These are phyloP conservation scores for Phytopythium sindhum DNA, from an alignment of 352 stramenopile genomes.

Conservation along the genomic window DNA sequence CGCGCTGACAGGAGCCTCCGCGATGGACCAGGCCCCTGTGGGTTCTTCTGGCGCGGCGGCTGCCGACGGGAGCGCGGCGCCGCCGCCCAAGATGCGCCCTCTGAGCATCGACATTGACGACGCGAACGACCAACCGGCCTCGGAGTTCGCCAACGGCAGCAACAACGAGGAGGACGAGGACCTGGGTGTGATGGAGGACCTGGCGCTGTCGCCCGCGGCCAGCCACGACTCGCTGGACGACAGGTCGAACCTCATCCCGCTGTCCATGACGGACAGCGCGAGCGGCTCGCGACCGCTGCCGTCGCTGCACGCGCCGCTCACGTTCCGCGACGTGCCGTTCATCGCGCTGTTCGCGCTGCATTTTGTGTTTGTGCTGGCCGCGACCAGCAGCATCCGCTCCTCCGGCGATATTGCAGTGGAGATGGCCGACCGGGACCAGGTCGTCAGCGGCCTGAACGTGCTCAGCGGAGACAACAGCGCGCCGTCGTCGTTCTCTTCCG, in stretches of 20 bases:
- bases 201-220: conserved; percentile 46
- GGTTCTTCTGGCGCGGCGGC: background rate
- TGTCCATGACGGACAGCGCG: conserved; percentile 66
- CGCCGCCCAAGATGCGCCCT: conserved; percentile 16
- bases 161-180: conserved; percentile 3
- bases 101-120: conserved; percentile 38
- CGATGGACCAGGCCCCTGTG: background rate
- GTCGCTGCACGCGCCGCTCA: conserved; percentile 54
- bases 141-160: background rate
- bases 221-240: conserved; percentile 22
- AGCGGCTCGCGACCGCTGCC: conserved; percentile 54
- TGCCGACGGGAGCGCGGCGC: background rate
- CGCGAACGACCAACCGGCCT: conserved; percentile 24
- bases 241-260: conserved; percentile 50
- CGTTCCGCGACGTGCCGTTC: conserved; percentile 60
- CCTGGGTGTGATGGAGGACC: conserved; percentile 44
- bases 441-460: conserved; percentile 20
- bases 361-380: conserved; percentile 45
- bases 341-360: conserved; percentile 47
- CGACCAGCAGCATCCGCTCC: conserved; percentile 35
- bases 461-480: background rate
- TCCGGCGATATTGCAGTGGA: conserved; percentile 18
- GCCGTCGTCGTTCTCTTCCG: background rate
- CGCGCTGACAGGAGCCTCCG: background rate
- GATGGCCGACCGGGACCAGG: conserved; percentile 18